phyloP scores from a whole-genome alignment of 306 rosid genomes.

The Sechiopsis laciniata region DNA sequence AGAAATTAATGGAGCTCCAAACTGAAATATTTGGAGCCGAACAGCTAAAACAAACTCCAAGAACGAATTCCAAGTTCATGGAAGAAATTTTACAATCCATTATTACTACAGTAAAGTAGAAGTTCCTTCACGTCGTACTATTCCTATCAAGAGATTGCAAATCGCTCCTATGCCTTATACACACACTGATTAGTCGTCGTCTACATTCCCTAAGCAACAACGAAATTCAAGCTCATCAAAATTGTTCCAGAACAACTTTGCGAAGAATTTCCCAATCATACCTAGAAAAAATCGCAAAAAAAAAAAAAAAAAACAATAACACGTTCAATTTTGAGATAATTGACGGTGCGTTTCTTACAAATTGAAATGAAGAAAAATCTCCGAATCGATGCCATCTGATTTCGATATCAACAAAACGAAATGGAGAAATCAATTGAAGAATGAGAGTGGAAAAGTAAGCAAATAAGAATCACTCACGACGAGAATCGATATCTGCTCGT shows the following conservation, averaged over 20 bases:
- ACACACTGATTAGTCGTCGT: neutral
- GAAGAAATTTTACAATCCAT: neutral
- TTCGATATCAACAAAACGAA: neutral
- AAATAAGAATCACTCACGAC: neutral
- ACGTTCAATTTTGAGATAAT: neutral
- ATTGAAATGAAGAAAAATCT: neutral
- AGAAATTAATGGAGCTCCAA: neutral
- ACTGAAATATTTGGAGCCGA: neutral
- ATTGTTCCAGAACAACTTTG: neutral
- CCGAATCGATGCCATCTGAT: neutral
- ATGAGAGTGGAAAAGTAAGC: neutral
- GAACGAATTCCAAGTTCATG: constrained; percentile 1
- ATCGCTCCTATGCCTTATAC: neutral
- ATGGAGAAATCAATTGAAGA: neutral
- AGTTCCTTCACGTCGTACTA: neutral
- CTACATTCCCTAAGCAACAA: neutral
- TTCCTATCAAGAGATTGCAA: constrained; percentile 5
- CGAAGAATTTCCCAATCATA: neutral
- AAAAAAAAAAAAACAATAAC: neutral
- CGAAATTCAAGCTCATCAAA: neutral
- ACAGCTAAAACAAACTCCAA: constrained; percentile 1
- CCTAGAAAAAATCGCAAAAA: neutral
- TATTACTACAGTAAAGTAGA: neutral
- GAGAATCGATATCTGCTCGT: neutral
- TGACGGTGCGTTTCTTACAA: neutral